Base-by-base conservation (phyloP, 345 rosid genomes). In the Salix caprea region DNA sequence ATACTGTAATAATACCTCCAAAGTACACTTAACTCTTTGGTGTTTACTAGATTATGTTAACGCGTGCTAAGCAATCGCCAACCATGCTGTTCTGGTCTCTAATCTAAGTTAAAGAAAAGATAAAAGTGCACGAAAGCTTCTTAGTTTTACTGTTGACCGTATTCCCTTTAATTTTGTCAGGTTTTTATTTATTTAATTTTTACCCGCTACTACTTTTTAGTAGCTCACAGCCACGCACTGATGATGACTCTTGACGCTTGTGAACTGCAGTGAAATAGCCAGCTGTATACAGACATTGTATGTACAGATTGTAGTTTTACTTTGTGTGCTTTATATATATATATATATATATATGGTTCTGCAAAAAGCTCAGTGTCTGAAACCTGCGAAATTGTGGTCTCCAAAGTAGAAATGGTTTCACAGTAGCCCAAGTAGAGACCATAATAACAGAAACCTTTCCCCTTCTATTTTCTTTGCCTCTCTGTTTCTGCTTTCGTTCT, bases 161-260 rank as follows among this genome's bases (percentile, higher is more conserved):
- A 62, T 14, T 13, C 36, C 16, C 32, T 62, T 62, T 62, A 12
- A 2, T 32, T 28, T 30, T 83, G 77, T 81, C 83, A 70, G 72
- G 39, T 50, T 54, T 24, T 56, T 18, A 24, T 7, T 9, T 46
- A 18, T 65, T 8, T 40, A 32, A 26, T 61, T 37, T 19, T 52
- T 40, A n/a, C 21, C 36, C 7, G 6, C 5, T 60, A 46, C 69
- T 62, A 23, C 37, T 16, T 34, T 71, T 61, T 71, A 83, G 86
- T 74, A 78, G 84, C 77, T 79, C 84, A 79, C 74, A 71, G 88
- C 81, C 85, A 86, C 84, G 87, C 78, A 70, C 79, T 79, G 84
- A 62, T 77, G 84, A 62, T 82, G 82, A 81, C 65, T 34, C 56
- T 69, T 61, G 84, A 80, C 87, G 83, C 85, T 42, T 82, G 89